Evolutionary conservation across 1,284 basidiomycete genomes (phyloP), one percentile per base, ranked within the genome.

Genomic region (Cyathus pygmaeus): DNA sequence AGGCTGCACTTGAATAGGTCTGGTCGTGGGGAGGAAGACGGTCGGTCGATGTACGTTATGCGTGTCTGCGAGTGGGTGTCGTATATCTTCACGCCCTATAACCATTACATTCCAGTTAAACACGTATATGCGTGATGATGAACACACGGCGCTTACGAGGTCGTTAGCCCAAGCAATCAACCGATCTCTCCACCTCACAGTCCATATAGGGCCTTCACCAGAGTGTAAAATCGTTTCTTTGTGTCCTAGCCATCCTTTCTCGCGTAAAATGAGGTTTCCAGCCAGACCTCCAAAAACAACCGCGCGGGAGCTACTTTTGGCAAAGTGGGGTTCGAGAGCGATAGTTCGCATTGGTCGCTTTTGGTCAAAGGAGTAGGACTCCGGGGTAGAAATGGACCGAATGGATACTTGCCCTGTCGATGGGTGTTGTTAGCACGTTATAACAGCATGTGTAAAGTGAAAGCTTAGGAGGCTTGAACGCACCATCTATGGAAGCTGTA

Each of bases 141-240:
- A 55, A 52, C 29, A 57, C 21, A 30, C 56, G 41, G 54, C 33
- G 71, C 89, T 68, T 67, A 94, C 94, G 46, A 90, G 73, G 76
- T 99, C 98, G 69, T 96, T 98, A 2, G 97, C 95, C 98, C 98
- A 99, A 0, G 95, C 96, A 61, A 99, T 95, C 29, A 98, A 83
- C 57, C 87, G 87, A 2, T 89, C 91, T 67, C 89, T 84, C 98
- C 98, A 99, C 59, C 92, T 86, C 4, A 91, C 89, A 39, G 91
- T 90, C 95, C 95, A 99, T 60, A 99, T 94, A 0, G 98, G 94
- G 1, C 97, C 98, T 77, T 99, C 98, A 3, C 93, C 94, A 24
- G 87, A 85, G 71, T 98, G 94, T 24, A 99, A 78, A 5, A 93
- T 78, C 0, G 92, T 93, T 76, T 98, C 96, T 69, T 94, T 96